Percentiles rank a stretch among this genome's conserved stretches.
Evolutionary conservation across 1,139 yeast genomes (phyloP).

Genomic region (Taphrina wiesneri): DNA sequence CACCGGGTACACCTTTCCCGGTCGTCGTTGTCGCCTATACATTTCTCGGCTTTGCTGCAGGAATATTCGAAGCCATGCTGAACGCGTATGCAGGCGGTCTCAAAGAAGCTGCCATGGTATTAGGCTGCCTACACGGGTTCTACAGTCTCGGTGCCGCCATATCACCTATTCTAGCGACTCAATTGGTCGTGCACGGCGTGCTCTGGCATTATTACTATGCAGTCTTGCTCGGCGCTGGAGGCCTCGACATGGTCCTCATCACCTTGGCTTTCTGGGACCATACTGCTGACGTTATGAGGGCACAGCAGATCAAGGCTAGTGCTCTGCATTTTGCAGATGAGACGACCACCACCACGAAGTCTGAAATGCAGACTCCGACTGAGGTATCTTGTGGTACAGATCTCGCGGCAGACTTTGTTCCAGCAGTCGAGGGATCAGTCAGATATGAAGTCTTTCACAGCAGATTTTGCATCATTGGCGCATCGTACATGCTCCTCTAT

Average conservation of each 20-base stretch:
- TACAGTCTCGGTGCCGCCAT: conserved; percentile 67
- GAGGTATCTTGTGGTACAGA: background rate
- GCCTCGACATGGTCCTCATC: conserved; percentile 45
- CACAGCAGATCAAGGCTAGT: background rate
- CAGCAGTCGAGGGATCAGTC: background rate
- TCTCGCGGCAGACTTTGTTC: background rate
- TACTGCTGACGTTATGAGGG: conserved; percentile 36
- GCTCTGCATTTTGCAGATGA: conserved; percentile 1
- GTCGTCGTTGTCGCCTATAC: conserved; percentile 56
- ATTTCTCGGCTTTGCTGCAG: conserved; percentile 62
- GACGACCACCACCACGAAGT: background rate
- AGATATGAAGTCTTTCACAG: conserved; percentile 8
- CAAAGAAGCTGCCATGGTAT: conserved; percentile 53
- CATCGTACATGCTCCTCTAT: conserved; percentile 56
- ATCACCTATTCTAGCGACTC: conserved; percentile 61
- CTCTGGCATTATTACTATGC: conserved; percentile 59
- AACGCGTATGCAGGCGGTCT: conserved; percentile 60
- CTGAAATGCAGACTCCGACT: background rate
- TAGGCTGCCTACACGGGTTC: conserved; percentile 59
- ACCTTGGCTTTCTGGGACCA: conserved; percentile 49
- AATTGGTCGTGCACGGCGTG: conserved; percentile 53
- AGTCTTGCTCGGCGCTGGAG: conserved; percentile 51
- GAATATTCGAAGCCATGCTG: conserved; percentile 57
- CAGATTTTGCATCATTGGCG: conserved; percentile 34
- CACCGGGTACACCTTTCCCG: conserved; percentile 49